Evolutionary conservation across 495 filamentous ascomycete genomes (phyloP).

Genomic region (Hypoxylon lenormandii): DNA sequence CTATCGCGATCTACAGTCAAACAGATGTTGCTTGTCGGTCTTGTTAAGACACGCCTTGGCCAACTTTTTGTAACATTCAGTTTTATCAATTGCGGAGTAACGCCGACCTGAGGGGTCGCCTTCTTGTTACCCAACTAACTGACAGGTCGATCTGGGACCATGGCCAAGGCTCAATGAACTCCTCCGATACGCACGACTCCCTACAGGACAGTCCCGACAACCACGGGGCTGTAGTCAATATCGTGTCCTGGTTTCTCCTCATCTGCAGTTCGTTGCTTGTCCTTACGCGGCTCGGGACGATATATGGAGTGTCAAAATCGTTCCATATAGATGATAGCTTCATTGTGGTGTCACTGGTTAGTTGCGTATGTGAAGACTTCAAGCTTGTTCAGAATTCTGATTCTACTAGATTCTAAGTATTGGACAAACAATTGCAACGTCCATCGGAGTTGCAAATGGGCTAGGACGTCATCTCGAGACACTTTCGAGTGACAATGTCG

Average conservation of each 20-base stretch:
- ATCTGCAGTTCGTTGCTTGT: constrained; percentile 25
- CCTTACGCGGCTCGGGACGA: constrained; percentile 35
- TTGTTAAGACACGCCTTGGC: constrained; percentile 3
- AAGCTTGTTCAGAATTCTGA: constrained; percentile 2
- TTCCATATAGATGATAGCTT: constrained; percentile 40
- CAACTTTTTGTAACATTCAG: neutral
- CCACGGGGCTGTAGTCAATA: constrained; percentile 29
- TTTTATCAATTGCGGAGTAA: constrained; percentile 5
- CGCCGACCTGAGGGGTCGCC: neutral
- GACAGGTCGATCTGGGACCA: neutral
- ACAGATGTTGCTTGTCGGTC: neutral
- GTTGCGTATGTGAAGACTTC: neutral
- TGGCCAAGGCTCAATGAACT: constrained; percentile 16
- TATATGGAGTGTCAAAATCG: constrained; percentile 31
- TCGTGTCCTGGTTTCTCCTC: constrained; percentile 39
- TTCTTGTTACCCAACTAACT: neutral
- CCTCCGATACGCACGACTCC: constrained; percentile 5
- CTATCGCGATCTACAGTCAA: neutral
- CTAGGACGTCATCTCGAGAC: constrained; percentile 40
- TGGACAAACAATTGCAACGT: constrained; percentile 35
- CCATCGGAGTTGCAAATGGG: constrained; percentile 37
- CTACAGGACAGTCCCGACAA: constrained; percentile 22
- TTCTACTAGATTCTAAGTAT: constrained; percentile 17
- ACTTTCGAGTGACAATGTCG: constrained; percentile 7
- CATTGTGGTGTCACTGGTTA: constrained; percentile 38